Evolutionary conservation across 805 yeast species (phyloP).

Genomic region (Zygosaccharomyces lentus): DNA sequence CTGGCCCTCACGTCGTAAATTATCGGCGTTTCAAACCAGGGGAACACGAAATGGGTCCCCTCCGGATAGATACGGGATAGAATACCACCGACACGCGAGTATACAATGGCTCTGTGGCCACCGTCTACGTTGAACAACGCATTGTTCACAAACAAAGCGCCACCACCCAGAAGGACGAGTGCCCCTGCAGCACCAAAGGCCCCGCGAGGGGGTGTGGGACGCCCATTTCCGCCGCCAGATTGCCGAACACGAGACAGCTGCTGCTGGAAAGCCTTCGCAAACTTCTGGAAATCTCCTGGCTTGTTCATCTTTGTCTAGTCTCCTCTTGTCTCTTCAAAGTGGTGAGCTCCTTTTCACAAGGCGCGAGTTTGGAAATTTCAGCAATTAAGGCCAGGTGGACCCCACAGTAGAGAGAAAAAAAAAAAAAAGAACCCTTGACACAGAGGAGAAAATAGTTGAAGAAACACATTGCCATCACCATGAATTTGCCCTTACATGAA

Average conservation of each 20-base stretch:
- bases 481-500: conserved; percentile 43
- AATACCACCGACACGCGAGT: conserved; percentile 83
- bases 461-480: background rate
- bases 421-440: background rate
- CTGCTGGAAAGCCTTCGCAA: conserved; percentile 48
- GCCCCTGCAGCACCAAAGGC: conserved; percentile 64
- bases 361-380: conserved; percentile 1
- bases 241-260: conserved; percentile 42
- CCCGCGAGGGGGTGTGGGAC: conserved; percentile 42
- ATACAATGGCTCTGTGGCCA: conserved; percentile 96
- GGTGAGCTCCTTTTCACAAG: conserved; percentile 1
- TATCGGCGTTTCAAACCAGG: conserved; percentile 92
- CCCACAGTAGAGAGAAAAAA: background rate
- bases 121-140: conserved; percentile 88
- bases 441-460: background rate
- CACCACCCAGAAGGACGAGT: conserved; percentile 53
- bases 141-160: conserved; percentile 48
- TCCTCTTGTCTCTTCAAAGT: background rate
- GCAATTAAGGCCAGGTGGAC: background rate
- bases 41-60: conserved; percentile 92
- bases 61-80: conserved; percentile 78
- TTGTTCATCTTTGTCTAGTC: conserved; percentile 22
- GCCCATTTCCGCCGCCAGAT: conserved; percentile 33
- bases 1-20: conserved; percentile 94
- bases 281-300: conserved; percentile 46